A percentile compares a stretch with the other conserved stretches of the same genome.
Conservation (phyloP, 2,329 filamentous ascomycete genomes). For the Rhynchosporium secalis region DNA sequence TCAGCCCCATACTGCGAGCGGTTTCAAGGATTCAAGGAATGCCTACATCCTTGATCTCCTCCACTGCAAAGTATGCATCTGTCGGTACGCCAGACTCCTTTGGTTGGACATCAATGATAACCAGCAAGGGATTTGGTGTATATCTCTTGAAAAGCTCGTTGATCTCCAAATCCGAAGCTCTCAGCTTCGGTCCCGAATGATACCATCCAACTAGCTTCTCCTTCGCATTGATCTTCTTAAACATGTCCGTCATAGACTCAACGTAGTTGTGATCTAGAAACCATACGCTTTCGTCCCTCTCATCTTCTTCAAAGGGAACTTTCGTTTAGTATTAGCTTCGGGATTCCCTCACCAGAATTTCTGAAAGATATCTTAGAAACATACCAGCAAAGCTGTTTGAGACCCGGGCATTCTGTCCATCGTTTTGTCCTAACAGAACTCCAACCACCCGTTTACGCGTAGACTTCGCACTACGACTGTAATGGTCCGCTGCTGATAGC, state of each 20-base stretch:
- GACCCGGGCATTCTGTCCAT: conserved; percentile 92
- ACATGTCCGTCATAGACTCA: conserved; percentile 99
- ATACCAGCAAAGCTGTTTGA: conserved; percentile 98
- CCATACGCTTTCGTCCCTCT: conserved; percentile 98
- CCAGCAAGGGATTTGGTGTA: conserved; percentile 90
- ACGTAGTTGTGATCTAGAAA: conserved; percentile 99
- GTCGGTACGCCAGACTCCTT: conserved; percentile 98
- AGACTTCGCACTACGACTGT: conserved; percentile 89
- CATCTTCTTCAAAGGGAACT: conserved; percentile 99
- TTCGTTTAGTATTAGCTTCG: conserved; percentile 30
- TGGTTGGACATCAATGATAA: conserved; percentile 97
- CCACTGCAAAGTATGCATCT: conserved; percentile 97
- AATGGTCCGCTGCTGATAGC: conserved; percentile 97
- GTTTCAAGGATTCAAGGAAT: not conserved
- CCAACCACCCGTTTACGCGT: conserved; percentile 87
- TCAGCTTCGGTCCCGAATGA: conserved; percentile 94
- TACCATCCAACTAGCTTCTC: conserved; percentile 99
- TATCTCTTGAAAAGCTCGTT: conserved; percentile 99
- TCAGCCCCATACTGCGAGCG: conserved; percentile 11
- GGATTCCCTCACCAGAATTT: not conserved
- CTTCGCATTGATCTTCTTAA: conserved; percentile 99
- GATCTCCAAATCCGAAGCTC: conserved; percentile 96
- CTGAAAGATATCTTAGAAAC: conserved; percentile 31
- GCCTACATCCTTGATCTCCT: conserved; percentile 98
- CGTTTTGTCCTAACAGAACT: conserved; percentile 91